phyloP scores from a whole-genome alignment of 331 rosid genomes.

The Erythrophleum ivorense region DNA sequence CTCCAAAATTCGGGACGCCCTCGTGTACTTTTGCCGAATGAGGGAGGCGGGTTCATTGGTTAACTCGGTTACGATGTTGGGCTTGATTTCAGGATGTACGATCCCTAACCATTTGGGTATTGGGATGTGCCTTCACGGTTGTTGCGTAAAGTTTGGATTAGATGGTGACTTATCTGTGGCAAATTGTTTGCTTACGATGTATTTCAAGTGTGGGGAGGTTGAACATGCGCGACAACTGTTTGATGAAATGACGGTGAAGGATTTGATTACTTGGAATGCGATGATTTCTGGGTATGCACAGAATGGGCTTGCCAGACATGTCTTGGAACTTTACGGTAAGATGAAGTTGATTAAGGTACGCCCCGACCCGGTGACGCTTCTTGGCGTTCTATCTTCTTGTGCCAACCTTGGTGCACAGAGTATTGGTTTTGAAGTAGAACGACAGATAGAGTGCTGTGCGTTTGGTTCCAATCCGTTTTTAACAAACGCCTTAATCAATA shows the following conservation, averaged over 20 bases:
- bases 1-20: constrained; percentile 48
- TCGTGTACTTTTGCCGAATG: constrained; percentile 60
- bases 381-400: constrained; percentile 56
- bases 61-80: constrained; percentile 72
- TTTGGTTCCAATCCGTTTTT: constrained; percentile 50
- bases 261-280: constrained; percentile 90
- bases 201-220: constrained; percentile 72
- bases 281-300: constrained; percentile 91
- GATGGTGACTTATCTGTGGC: constrained; percentile 56
- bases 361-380: constrained; percentile 55
- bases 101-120: constrained; percentile 49
- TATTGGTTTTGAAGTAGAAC: constrained; percentile 52
- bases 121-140: constrained; percentile 67
- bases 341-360: constrained; percentile 46
- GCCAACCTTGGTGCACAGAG: constrained; percentile 58
- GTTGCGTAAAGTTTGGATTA: constrained; percentile 57
- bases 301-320: constrained; percentile 68
- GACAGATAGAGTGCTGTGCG: constrained; percentile 38
- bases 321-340: constrained; percentile 63
- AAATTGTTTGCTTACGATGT: constrained; percentile 82
- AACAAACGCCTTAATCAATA: constrained; percentile 52
- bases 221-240: constrained; percentile 58
- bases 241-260: constrained; percentile 62
- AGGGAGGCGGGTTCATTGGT: constrained; percentile 45
- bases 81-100: constrained; percentile 65